Conservation (phyloP, 2,329 filamentous ascomycete genomes). For the Colletotrichum kahawae region DNA sequence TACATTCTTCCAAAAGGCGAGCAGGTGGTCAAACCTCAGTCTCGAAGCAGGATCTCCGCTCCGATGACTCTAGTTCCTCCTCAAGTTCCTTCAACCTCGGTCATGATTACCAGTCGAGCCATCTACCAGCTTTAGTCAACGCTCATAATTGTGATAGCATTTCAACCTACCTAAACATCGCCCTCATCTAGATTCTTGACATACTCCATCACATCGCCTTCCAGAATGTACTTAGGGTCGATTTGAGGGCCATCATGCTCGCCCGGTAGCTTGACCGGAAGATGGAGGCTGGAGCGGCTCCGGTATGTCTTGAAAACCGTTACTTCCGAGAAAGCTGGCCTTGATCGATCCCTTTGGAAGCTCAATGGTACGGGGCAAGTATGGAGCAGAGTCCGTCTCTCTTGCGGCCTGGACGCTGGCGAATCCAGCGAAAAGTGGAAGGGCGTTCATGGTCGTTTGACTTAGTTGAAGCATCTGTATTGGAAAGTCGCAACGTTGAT, state of each 20-base stretch:
- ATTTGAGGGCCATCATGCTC: neutral
- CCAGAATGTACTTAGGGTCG: neutral
- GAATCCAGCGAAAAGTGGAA: neutral
- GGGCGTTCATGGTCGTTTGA: neutral
- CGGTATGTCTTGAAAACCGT: neutral
- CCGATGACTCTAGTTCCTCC: neutral
- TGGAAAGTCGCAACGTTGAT: no score
- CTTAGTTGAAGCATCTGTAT: neutral
- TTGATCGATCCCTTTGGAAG: neutral
- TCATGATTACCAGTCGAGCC: neutral
- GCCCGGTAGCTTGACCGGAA: neutral
- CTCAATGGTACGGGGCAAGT: neutral
- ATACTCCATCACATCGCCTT: neutral
- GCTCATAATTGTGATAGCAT: neutral
- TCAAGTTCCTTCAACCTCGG: fast-evolving
- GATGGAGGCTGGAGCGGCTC: no score
- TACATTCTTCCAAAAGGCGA: no score
- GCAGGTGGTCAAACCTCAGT: no score
- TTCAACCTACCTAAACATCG: neutral
- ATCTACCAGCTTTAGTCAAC: neutral
- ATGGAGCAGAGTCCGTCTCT: neutral
- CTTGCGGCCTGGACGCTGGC: neutral
- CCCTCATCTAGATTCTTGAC: neutral
- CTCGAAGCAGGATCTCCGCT: fast-evolving
- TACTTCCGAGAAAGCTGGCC: neutral